Evolutionary conservation across 805 yeast genomes (phyloP), one percentile per base, ranked within the genome.

Genomic region (Metschnikowia matae): DNA sequence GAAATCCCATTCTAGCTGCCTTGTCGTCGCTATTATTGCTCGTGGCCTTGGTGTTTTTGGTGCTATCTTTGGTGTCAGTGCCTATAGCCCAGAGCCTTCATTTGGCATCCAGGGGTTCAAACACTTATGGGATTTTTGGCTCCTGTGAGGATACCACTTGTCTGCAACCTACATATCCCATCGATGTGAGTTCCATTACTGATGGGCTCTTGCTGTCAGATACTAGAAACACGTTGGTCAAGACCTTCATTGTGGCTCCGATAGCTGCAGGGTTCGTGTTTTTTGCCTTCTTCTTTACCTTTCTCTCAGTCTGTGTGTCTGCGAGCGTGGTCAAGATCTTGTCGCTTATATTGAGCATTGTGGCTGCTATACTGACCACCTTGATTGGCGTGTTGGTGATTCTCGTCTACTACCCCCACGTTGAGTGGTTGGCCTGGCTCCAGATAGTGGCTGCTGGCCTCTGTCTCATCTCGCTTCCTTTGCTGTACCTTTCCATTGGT

Each of bases 381-480:
- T 55, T 85, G 38, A 67, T 78, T 21, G 79, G 85, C 48, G 66
- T 87, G 10, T 75, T 83, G 29, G 70, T 73, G 0, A 74, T 85
- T 36, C 59, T 87, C 45, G 68, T 81, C 14, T 87, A 84, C 63
- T 78, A 73, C 57, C 94, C 94, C 7, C 71, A 83, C 53, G 73
- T 84, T 15, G 67, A 74, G 6, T 87, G 91, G 91, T 75, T 83
- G n/a, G 75, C 84, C 7, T 87, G 92, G 91, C 62, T 84, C 33
- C 71, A 84, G 59, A 75, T 86, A 29, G 89, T 85, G 1, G 78
- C 88, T 3, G 85, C 87, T 11, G 84, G 74, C 0, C 66, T 83
- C 48, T 74, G 76, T 49, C 67, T 87, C 51, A 48, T 82, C 2
- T 66, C 82, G 1, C 52, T 84, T 2, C 79, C 86, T 5, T 63